Percentiles rank a stretch among this genome's conserved stretches.
These are phyloP conservation scores for Metarhizium album DNA, from an alignment of 2,329 filamentous ascomycete genomes.

Conservation along the genomic window DNA sequence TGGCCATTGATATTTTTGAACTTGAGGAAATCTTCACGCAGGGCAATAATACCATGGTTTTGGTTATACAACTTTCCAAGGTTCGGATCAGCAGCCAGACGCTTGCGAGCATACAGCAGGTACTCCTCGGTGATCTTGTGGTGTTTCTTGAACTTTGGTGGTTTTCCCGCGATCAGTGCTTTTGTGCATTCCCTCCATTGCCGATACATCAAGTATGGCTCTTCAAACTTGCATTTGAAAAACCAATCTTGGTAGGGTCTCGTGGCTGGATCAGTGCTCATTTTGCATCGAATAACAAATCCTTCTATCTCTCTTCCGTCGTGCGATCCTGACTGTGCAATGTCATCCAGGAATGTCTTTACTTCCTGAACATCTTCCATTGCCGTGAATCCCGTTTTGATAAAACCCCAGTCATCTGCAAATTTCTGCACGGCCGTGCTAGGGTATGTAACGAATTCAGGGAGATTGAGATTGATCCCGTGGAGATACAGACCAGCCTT, in stretches of 20 bases:
- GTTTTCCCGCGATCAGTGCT: constrained; percentile 63
- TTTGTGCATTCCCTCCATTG: constrained; percentile 99
- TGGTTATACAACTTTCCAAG: constrained; percentile 63
- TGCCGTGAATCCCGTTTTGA: constrained; percentile 69
- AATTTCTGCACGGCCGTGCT: constrained; percentile 77
- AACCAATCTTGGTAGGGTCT: constrained; percentile 82
- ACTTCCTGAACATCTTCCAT: constrained; percentile 66
- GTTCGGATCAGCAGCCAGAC: constrained; percentile 56
- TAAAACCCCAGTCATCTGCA: constrained; percentile 87
- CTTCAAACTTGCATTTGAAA: constrained; percentile 99
- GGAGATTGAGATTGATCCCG: constrained; percentile 91
- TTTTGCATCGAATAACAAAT: constrained; percentile 88
- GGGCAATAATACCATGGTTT: constrained; percentile 90
- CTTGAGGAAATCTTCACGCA: constrained; percentile 78
- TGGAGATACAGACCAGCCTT: constrained; percentile 88
- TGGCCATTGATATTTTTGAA: constrained; percentile 77
- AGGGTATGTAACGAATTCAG: constrained; percentile 80
- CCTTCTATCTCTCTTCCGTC: constrained; percentile 90
- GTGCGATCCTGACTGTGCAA: constrained; percentile 81
- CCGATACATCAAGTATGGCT: constrained; percentile 96
- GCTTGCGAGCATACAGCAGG: constrained; percentile 65
- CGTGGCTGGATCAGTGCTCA: constrained; percentile 36
- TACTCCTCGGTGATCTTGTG: constrained; percentile 85
- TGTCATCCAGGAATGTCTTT: constrained; percentile 69
- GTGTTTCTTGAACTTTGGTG: constrained; percentile 78